These are phyloP conservation scores for Cantharellus anzutake DNA, from an alignment of 768 basidiomycete species.

Conservation along the genomic window DNA sequence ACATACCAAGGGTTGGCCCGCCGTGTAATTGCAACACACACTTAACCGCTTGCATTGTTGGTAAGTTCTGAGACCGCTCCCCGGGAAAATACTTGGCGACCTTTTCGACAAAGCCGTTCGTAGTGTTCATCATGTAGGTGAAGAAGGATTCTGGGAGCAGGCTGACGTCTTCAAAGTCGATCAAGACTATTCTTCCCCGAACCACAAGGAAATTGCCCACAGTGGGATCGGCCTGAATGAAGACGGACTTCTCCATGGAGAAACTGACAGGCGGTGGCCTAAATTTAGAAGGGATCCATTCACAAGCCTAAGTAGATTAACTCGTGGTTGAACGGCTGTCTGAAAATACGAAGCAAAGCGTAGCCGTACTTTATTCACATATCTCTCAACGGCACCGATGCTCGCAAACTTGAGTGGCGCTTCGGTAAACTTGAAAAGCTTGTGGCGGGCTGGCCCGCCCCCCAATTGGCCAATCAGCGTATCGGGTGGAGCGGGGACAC, in stretches of 20 bases:
- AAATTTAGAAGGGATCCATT: constrained; percentile 1
- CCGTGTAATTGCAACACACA: constrained; percentile 5
- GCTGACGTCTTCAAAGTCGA: constrained; percentile 15
- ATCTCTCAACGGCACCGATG: constrained; percentile 7
- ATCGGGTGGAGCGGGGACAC: constrained; percentile 13
- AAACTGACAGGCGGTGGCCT: constrained; percentile 9
- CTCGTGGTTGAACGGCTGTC: neutral
- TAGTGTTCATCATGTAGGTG: constrained; percentile 6
- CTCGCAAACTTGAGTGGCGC: constrained; percentile 11
- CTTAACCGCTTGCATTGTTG: constrained; percentile 2
- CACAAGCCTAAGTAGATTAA: constrained; percentile 5
- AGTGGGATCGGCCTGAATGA: constrained; percentile 18
- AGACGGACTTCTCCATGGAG: constrained; percentile 13
- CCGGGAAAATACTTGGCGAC: neutral
- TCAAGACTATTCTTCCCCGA: constrained; percentile 12
- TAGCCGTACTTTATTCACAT: constrained; percentile 5
- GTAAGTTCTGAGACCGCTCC: constrained; percentile 1
- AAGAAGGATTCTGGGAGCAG: constrained; percentile 14
- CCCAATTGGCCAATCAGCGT: constrained; percentile 11
- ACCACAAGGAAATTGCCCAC: constrained; percentile 16
- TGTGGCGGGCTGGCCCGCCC: constrained; percentile 11
- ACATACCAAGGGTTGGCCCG: constrained; percentile 8
- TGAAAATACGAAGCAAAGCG: neutral
- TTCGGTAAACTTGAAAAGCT: constrained; percentile 11
- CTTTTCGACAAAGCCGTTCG: neutral